These are phyloP conservation scores for Cladosporium sp. DNA, from an alignment of 2,329 filamentous ascomycete genomes.

Conservation along the genomic window DNA sequence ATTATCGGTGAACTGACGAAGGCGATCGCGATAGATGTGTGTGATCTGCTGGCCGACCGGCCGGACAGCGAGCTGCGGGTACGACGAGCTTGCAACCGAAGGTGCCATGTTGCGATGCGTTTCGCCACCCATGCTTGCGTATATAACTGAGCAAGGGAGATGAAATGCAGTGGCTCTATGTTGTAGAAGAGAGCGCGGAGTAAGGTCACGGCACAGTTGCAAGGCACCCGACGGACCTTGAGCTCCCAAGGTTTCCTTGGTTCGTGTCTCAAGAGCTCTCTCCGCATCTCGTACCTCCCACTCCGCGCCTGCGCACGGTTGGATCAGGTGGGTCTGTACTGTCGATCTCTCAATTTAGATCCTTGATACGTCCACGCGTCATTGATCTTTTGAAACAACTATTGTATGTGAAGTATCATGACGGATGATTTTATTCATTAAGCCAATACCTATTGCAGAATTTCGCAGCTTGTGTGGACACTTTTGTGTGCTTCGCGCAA, in stretches of 20 bases:
- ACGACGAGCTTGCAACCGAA: slow-evolving; percentile 34
- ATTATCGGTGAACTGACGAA: slow-evolving; percentile 74
- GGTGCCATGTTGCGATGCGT: slow-evolving; percentile 28
- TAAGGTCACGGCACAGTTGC: background rate
- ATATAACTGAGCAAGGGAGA: background rate
- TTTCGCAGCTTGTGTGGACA: background rate
- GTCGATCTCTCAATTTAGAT: slow-evolving; percentile 1
- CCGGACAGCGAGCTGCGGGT: slow-evolving; percentile 52
- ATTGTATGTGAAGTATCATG: background rate
- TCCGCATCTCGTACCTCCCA: background rate
- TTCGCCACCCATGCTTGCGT: slow-evolving; percentile 41
- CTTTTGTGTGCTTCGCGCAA: too few species aligned
- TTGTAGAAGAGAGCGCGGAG: background rate
- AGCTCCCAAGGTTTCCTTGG: background rate
- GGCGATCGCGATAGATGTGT: slow-evolving; percentile 79
- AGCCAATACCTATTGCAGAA: background rate
- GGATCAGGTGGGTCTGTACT: too few species aligned
- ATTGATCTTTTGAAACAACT: background rate
- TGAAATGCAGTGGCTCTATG: background rate
- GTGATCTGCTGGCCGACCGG: slow-evolving; percentile 77
- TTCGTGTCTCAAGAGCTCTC: background rate
- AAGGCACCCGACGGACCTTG: background rate
- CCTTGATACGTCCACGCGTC: background rate
- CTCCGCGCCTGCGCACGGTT: too few species aligned
- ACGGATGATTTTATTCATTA: background rate